phyloP scores from a whole-genome alignment of 192 early-diverging fungal genomes.

The Backusella tuberculispora region DNA sequence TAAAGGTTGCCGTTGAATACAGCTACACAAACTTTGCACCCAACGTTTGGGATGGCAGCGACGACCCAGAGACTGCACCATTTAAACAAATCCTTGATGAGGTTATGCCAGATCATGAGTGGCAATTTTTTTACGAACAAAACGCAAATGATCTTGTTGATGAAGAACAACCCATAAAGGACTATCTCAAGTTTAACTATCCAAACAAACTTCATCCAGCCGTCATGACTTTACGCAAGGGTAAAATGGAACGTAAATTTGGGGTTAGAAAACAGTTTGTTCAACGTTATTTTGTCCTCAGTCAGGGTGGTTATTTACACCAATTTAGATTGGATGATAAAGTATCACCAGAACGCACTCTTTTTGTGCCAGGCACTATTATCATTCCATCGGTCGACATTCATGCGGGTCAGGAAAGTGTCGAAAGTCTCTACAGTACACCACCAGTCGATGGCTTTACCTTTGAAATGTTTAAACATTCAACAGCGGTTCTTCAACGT shows the following conservation, averaged over 20 bases:
- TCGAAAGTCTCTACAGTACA: neutral
- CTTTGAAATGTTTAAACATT: conserved; percentile 24
- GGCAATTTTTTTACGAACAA: conserved; percentile 41
- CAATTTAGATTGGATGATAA: conserved; percentile 40
- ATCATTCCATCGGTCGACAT: conserved; percentile 36
- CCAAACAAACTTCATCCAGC: conserved; percentile 43
- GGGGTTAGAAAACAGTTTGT: conserved; percentile 46
- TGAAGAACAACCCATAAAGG: conserved; percentile 34
- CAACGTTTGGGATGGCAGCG: conserved; percentile 16
- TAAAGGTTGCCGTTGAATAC: conserved; percentile 29
- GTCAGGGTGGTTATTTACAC: conserved; percentile 48
- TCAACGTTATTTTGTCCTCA: conserved; percentile 50
- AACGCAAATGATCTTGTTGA: conserved; percentile 45
- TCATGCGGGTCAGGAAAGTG: neutral
- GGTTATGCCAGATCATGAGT: conserved; percentile 41
- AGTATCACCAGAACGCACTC: conserved; percentile 43
- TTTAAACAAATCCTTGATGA: neutral
- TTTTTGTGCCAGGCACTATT: conserved; percentile 43
- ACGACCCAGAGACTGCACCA: conserved; percentile 31
- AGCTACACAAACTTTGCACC: conserved; percentile 26
- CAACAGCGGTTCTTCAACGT: neutral
- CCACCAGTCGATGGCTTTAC: neutral
- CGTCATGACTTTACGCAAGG: conserved; percentile 44
- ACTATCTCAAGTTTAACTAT: conserved; percentile 45
- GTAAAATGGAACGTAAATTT: conserved; percentile 42